Evolutionary conservation across 805 yeast genomes (phyloP), one percentile per base, ranked within the genome.

Genomic region (Saturnispora halmiae): DNA sequence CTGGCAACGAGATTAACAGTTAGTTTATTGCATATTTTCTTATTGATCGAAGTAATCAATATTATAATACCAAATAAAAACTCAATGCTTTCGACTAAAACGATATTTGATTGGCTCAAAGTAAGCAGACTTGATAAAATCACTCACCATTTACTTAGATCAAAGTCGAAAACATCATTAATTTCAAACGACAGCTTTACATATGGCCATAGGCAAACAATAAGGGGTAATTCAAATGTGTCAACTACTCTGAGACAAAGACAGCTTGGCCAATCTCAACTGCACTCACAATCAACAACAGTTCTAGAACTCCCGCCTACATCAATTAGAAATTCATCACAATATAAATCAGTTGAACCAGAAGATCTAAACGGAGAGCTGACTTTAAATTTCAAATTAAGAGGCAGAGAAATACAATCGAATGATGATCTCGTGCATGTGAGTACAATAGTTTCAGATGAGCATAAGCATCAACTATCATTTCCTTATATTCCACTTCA

Each of bases 1-100:
- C 54, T 58, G 31, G 46, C 60, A 28, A 62, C 65, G 1, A 51
- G 63, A 39, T 49, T 53, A 21, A 44, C 56, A n/a, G 59, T 61
- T 7, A 56, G 58, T 22, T 41, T 58, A 4, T 53, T 61, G 13
- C 59, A 61, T 41, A 37, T 56, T 11, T 51, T 58, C 7, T 51
- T 61, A 21, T 46, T 59, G 7, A 47, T 61, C 6, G 64, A 61
- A 35, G 63, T 59, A 4, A 38, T 61, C 10, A 57, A 59, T 37
- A 56, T 58, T n/a, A 54, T 58, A 8, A 42, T 59, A 9, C 44
- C 58, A 22, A 44, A 52, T 27, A 44, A 34, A 16, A 40, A 36
- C 15, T 26, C 30, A 2, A 44, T 33, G 37, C 20, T 39, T 6
- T 39, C 42, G 14, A 32, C 26, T 22, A 39, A 33, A 15, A 39